Base-by-base conservation (phyloP, 495 filamentous ascomycete genomes). In the Aspergillus avenaceus region DNA sequence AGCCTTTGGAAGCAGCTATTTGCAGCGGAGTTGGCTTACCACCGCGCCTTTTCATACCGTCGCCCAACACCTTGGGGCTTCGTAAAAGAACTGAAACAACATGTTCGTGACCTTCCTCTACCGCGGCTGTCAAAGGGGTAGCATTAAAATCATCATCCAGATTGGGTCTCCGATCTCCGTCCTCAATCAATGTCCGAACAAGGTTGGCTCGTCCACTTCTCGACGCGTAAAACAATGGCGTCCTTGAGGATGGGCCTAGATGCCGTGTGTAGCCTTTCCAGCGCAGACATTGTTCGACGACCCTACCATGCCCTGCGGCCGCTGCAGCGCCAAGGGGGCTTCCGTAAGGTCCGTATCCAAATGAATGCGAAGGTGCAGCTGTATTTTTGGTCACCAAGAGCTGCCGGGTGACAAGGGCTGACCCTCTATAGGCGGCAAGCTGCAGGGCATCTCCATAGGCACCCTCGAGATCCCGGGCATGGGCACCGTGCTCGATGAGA, bases 251-350 rank as follows among this genome's bases (percentile, higher is more conserved):
- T 0, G 42, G 36, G 16, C 36, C 25, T 9, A 41, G 11, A 0
- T 6, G 16, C 8, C 36, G 29, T 13, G 24, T 11, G 4, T 0
- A 18, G 5, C 25, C 22, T 26, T 18, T 21, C 4, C 19, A 18
- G 1, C 11, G 11, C 7, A 44, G 3, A 8, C n/a, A 12, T 2
- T 5, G 3, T 21, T 11, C 2, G 16, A 44, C 41, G 0, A 44
- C 5, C 8, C 13, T 6, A 4, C 21, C 14, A 43, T 50, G 8
- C 8, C 48, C 48, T 0, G 29, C 28, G 5, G 48, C 41, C 1
- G 48, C 48, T 4, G 48, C 48, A 11, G 48, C 48, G 24, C n/a
- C 27, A 5, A 50, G n/a, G 4, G 48, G 21, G 21, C 48, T 26
- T 1, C 48, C 48, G 13, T 43, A 50, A 3, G 14, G 40, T 12